Base-by-base conservation (phyloP, 352 stramenopile species). In the Phytophthora sp. region DNA sequence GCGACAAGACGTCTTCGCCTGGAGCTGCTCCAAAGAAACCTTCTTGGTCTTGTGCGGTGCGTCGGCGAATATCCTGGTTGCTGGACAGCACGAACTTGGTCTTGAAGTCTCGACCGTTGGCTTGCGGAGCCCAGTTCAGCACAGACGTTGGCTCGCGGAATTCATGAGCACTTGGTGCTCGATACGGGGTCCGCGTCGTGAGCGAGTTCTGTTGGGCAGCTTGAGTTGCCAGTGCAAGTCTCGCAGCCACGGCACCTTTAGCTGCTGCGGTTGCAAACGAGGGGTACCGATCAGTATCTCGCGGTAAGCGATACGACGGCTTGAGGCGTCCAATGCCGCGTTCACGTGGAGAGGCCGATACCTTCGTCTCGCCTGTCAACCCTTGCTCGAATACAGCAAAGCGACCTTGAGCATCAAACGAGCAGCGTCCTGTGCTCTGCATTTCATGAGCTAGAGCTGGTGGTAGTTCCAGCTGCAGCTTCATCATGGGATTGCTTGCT, bases 71-170 rank as follows among this genome's bases (percentile, higher is more conserved):
- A 41, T 94, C 85, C 49, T 94, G 85, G 42, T 77, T 88, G 59
- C 65, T 88, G 16, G 80, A 71, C 9, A 92, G 24, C 8, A 49
- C 56, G 53, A 94, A 94, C 51, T 92, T 94, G 60, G 83, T 66
- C 39, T 75, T 70, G 59, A 94, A 94, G 53, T 94, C 83, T 3
- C 66, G 66, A 13, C 66, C 66, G 39, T 41, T 61, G 2, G 59
- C 41, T 33, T 60, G 65, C 2, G 31, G 66, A 13, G 52, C 30
- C 65, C 65, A 73, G 41, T 73, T 64, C 2, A 65, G 13, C 1
- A 74, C 59, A 21, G 80, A 78, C 11, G 59, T 67, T 8, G 63
- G 47, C 11, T 71, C 39, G 16, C 80, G 83, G 54, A 88, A 84
- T 16, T 66, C 54, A 50, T 88, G 76, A 20, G 74, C 68, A 35